These are phyloP conservation scores for Leishmania tarentolae DNA, from an alignment of 208 protist genomes.

Conservation along the genomic window DNA sequence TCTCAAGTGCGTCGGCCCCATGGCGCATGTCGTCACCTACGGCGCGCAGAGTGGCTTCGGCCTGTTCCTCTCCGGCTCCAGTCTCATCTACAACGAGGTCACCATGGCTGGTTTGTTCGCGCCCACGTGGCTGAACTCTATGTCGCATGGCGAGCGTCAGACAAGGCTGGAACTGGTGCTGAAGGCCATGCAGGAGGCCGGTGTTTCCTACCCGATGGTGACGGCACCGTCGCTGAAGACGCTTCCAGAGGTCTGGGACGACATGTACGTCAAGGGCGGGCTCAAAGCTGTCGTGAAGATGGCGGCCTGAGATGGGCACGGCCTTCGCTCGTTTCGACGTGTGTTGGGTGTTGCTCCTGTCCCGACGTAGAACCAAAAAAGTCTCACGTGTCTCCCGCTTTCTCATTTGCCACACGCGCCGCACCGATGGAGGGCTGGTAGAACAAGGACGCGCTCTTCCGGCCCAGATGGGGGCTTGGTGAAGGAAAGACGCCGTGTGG, in stretches of 20 bases:
- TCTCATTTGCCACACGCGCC: neutral
- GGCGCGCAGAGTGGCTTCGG: constrained; percentile 79
- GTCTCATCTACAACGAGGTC: constrained; percentile 77
- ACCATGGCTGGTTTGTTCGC: constrained; percentile 73
- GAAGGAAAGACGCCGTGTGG: neutral
- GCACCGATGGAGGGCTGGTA: neutral
- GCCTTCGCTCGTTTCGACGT: neutral
- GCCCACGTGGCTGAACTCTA: constrained; percentile 42
- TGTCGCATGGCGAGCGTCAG: constrained; percentile 61
- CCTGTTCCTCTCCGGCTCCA: constrained; percentile 63
- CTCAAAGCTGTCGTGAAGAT: constrained; percentile 62
- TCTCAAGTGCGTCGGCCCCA: constrained; percentile 55
- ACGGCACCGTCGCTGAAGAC: constrained; percentile 53
- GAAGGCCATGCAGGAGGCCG: constrained; percentile 32
- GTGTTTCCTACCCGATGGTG: constrained; percentile 55
- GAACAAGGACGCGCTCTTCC: neutral
- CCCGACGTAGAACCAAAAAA: neutral
- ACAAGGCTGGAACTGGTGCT: constrained; percentile 72
- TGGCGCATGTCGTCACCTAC: constrained; percentile 71
- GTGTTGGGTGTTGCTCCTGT: neutral
- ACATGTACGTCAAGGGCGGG: constrained; percentile 71
- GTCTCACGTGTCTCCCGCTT: neutral
- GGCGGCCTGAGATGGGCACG: constrained; percentile 3
- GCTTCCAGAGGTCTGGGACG: constrained; percentile 73
- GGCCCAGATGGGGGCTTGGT: neutral